Evolutionary conservation across 768 basidiomycete genomes (phyloP).

Genomic region (Boletellus ananas): DNA sequence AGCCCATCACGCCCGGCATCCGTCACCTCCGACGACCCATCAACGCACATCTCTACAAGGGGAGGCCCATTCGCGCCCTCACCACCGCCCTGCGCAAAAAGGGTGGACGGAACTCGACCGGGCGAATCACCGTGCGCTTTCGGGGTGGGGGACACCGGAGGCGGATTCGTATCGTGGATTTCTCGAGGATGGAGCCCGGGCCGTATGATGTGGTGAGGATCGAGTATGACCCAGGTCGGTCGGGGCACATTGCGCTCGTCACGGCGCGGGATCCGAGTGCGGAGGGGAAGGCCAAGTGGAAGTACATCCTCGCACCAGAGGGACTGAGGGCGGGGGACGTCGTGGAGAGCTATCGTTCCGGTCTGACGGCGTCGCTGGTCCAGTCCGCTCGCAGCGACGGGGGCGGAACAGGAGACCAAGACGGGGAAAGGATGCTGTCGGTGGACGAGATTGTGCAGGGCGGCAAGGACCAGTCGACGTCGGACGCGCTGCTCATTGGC

Average conservation of each 20-base stretch:
- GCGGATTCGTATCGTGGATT: conserved; percentile 85
- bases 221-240: conserved; percentile 94
- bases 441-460: conserved; percentile 22
- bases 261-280: conserved; percentile 53
- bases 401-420: neutral
- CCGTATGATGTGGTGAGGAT: conserved; percentile 88
- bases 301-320: conserved; percentile 91
- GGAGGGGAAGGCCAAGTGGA: conserved; percentile 61
- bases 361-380: conserved; percentile 72
- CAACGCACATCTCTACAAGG: conserved; percentile 78
- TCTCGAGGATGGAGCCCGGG: conserved; percentile 71
- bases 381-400: conserved; percentile 35
- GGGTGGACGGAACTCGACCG: conserved; percentile 82
- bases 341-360: conserved; percentile 80
- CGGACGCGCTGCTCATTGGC: conserved; percentile 73
- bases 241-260: conserved; percentile 91
- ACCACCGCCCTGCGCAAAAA: conserved; percentile 78
- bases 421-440: conserved; percentile 9
- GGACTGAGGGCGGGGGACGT: conserved; percentile 84
- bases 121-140: conserved; percentile 82
- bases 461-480: conserved; percentile 34
- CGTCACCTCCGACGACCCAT: conserved; percentile 85
- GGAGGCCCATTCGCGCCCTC: conserved; percentile 78
- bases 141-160: conserved; percentile 90
- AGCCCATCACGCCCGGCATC: conserved; percentile 80